phyloP scores from a whole-genome alignment of 1,139 yeast species.

The Taphrina deformans region DNA sequence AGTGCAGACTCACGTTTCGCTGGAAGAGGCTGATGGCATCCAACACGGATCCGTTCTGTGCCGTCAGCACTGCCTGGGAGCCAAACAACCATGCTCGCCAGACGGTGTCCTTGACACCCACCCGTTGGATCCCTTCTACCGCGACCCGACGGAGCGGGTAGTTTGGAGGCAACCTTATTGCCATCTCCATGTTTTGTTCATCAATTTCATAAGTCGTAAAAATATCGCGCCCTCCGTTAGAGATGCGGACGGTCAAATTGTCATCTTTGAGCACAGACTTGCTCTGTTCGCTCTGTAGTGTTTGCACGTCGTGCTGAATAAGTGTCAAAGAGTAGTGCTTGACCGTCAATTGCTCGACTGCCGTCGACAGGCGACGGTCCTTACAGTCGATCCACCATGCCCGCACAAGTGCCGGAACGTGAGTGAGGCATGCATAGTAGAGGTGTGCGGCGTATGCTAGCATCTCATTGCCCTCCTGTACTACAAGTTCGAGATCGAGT shows the following conservation, averaged over 20 bases:
- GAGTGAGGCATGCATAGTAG: conserved; percentile 58
- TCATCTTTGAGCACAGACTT: conserved; percentile 48
- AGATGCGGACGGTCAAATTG: conserved; percentile 63
- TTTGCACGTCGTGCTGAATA: conserved; percentile 58
- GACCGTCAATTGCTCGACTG: conserved; percentile 64
- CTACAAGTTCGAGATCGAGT: conserved; percentile 39
- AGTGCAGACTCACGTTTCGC: conserved; percentile 76
- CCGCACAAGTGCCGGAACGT: conserved; percentile 67
- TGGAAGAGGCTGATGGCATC: conserved; percentile 82
- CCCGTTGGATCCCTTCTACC: conserved; percentile 74
- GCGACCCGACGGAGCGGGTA: conserved; percentile 73
- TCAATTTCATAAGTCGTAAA: conserved; percentile 76
- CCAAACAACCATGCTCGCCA: conserved; percentile 97
- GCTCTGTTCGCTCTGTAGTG: conserved; percentile 49
- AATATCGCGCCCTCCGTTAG: conserved; percentile 65
- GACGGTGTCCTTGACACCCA: conserved; percentile 88
- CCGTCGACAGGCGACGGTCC: conserved; percentile 57
- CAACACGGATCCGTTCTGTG: conserved; percentile 72
- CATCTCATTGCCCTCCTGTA: conserved; percentile 46
- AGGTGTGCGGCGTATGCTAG: conserved; percentile 51
- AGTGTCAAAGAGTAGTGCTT: conserved; percentile 64
- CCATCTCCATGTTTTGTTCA: conserved; percentile 82
- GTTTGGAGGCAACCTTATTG: conserved; percentile 65
- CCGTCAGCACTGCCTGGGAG: conserved; percentile 73
- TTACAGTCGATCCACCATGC: conserved; percentile 68